A percentile compares a stretch with the other conserved stretches of the same genome.
These are phyloP conservation scores for Penicillium nordicum DNA, from an alignment of 2,329 filamentous ascomycete species.

Conservation along the genomic window DNA sequence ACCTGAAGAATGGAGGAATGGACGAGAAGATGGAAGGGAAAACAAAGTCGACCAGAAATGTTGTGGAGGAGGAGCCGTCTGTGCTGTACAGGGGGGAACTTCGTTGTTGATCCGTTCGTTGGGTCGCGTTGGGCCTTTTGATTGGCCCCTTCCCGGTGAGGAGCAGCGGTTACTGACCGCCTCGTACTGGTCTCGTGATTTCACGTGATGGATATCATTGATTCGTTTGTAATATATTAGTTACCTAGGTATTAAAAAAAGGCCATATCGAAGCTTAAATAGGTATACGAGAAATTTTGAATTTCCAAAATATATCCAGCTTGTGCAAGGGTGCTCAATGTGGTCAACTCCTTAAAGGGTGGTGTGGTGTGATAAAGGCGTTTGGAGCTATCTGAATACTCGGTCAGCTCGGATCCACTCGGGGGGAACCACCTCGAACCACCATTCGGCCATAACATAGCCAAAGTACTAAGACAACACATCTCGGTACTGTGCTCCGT, in stretches of 20 bases:
- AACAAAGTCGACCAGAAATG: conserved; percentile 42
- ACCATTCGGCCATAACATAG: conserved; percentile 5
- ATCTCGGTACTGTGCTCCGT: neutral
- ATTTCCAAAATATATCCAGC: no score
- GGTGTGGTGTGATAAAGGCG: neutral
- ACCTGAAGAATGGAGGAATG: conserved; percentile 27
- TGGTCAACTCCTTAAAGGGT: neutral
- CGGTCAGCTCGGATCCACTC: conserved; percentile 8
- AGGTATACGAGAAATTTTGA: neutral
- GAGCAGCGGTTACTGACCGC: conserved; percentile 17
- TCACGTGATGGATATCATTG: conserved; percentile 3
- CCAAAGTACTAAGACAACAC: neutral
- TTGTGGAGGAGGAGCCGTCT: conserved; percentile 48
- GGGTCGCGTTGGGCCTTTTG: conserved; percentile 35
- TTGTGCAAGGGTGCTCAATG: neutral
- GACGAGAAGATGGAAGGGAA: conserved; percentile 20
- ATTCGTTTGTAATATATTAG: neutral
- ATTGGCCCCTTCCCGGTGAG: conserved; percentile 26
- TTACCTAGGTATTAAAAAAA: neutral
- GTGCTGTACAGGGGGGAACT: conserved; percentile 32
- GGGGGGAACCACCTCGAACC: conserved; percentile 1
- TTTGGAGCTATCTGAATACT: conserved; percentile 2
- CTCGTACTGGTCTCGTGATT: conserved; percentile 18
- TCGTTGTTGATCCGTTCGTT: conserved; percentile 36
- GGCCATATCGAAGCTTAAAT: neutral